Evolutionary conservation across 2,329 filamentous ascomycete species (phyloP), one percentile per base, ranked within the genome.

Genomic region (Sporothrix humicola): DNA sequence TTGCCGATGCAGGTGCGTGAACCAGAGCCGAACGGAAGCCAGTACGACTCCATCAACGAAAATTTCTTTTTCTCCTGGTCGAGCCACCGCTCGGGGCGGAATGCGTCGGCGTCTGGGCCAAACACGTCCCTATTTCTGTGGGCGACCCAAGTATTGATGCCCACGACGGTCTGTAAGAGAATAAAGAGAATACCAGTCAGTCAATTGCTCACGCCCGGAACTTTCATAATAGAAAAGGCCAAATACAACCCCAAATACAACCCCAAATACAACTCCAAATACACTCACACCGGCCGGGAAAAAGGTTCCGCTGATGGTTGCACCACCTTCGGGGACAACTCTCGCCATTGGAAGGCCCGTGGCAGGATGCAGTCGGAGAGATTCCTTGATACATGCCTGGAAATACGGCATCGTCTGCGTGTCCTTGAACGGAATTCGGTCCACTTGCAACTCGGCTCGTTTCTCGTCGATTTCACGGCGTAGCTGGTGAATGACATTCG

Each of bases 21-120:
- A 42, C 59, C 59, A 37, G 31, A 12, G 10, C 59, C 59, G 44
- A 44, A 63, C 58, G 26, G 58, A 52, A 52, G 50, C 50, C 58
- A 63, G 6, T 37, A 63, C 2, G 58, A 42, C 31, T 63, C 58
- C 26, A 42, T 63, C 31, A 37, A 7, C 9, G 58, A 37, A 10
- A 42, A 17, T 7, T 44, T 44, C 23, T 63, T 31, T 17, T n/a
- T 31, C 17, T 44, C 31, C 26, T 37, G 31, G 58, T 50, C 42
- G n/a, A 66, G 63, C 42, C 63, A 66, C 42, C 42, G 37, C 63
- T 66, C 63, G 2, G 63, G 63, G 17, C 26, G n/a, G 44, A 66
- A 66, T 17, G 20, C 63, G 7, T 66, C 42, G 13, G 42, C 37
- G 17, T 66, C 31, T 8, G 42, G 23, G 61, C 61, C 61, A 46